These are phyloP conservation scores for Scedosporium boydii DNA, from an alignment of 2,329 filamentous ascomycete species.

Conservation along the genomic window DNA sequence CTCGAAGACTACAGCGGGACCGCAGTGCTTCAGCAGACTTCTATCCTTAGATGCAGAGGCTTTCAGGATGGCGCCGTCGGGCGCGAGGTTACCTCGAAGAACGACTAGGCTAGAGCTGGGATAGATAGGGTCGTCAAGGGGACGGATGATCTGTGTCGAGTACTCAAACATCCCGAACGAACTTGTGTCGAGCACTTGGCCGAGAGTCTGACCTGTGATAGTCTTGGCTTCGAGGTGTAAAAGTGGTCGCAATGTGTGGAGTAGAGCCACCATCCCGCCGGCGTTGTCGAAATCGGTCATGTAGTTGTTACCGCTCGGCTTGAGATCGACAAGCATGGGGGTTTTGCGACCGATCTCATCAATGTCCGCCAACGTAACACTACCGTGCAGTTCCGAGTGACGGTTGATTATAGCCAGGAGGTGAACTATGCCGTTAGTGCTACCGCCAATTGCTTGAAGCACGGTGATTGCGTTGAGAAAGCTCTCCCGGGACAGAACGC, in stretches of 20 bases:
- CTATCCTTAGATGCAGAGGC: slow-evolving; percentile 60
- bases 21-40: not conserved
- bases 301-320: slow-evolving; percentile 75
- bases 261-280: slow-evolving; percentile 73
- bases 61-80: slow-evolving; percentile 77
- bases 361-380: slow-evolving; percentile 63
- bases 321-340: slow-evolving; percentile 76
- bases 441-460: slow-evolving; percentile 79
- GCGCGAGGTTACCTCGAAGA: slow-evolving; percentile 73
- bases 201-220: slow-evolving; percentile 75
- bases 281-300: slow-evolving; percentile 89
- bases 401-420: slow-evolving; percentile 78
- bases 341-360: slow-evolving; percentile 70
- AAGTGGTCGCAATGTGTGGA: slow-evolving; percentile 68
- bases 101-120: slow-evolving; percentile 71
- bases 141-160: not conserved
- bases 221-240: slow-evolving; percentile 70
- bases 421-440: slow-evolving; percentile 78
- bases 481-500: slow-evolving; percentile 61
- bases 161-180: slow-evolving; percentile 58
- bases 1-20: not conserved
- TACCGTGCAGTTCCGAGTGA: slow-evolving; percentile 51
- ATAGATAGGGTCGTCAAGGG: slow-evolving; percentile 46
- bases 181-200: slow-evolving; percentile 64
- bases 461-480: slow-evolving; percentile 83